Evolutionary conservation across 306 rosid species (phyloP).

Genomic region (Malus sylvestris): DNA sequence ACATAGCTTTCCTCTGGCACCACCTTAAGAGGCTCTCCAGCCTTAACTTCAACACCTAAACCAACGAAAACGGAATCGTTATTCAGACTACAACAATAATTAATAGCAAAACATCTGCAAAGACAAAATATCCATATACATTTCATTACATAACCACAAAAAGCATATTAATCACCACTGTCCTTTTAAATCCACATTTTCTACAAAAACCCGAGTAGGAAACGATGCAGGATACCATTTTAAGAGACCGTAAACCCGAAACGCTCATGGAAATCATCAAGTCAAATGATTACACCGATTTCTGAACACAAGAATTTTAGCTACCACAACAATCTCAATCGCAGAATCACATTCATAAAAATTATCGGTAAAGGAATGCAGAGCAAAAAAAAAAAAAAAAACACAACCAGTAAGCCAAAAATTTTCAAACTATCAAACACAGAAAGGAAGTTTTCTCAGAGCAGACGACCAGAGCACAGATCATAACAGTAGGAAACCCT

Average conservation of each 20-base stretch:
- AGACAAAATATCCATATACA: background rate
- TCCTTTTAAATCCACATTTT: background rate
- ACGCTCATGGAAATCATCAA: background rate
- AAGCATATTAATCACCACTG: background rate
- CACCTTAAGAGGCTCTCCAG: conserved; percentile 53
- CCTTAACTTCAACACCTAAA: conserved; percentile 83
- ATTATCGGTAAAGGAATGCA: background rate
- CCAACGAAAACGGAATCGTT: background rate
- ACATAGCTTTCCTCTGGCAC: conserved; percentile 25
- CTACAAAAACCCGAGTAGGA: background rate
- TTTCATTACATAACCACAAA: background rate
- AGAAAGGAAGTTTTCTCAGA: background rate
- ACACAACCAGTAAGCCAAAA: background rate
- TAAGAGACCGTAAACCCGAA: background rate
- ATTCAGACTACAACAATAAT: background rate
- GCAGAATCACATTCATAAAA: background rate
- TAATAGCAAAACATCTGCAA: background rate
- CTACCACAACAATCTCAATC: background rate
- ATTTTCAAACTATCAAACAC: background rate
- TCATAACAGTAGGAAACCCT: background rate
- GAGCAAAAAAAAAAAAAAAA: background rate
- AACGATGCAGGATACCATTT: background rate
- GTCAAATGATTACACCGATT: background rate
- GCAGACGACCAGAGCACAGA: too few relatives aligned
- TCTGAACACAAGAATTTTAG: background rate